Evolutionary conservation across 1,139 yeast genomes (phyloP).

Genomic region (Geotrichum fermentans): DNA sequence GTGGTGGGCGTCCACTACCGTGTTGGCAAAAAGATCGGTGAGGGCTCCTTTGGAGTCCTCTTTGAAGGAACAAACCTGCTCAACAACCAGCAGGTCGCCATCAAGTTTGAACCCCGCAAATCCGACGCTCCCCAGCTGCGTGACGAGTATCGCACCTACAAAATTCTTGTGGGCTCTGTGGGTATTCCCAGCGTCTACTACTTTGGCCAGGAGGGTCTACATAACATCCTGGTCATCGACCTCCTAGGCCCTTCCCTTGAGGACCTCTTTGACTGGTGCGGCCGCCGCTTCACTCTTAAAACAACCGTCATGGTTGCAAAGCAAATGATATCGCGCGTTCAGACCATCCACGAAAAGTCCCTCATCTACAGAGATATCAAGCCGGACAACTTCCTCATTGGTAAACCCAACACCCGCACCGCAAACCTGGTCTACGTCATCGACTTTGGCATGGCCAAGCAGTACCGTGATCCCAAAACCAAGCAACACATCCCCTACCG

Average conservation of each 20-base stretch:
- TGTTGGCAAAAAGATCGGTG: conserved; percentile 95
- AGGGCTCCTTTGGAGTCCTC: conserved; percentile 95
- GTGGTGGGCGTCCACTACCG: conserved; percentile 79
- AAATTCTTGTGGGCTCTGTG: conserved; percentile 69
- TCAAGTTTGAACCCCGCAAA: conserved; percentile 80
- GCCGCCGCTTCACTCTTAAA: conserved; percentile 78
- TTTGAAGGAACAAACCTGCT: conserved; percentile 90
- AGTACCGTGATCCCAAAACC: conserved; percentile 90
- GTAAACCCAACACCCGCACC: conserved; percentile 49
- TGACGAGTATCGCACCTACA: conserved; percentile 91
- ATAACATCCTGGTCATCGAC: conserved; percentile 88
- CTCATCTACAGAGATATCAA: conserved; percentile 91
- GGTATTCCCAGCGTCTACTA: conserved; percentile 95
- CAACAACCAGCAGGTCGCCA: conserved; percentile 72
- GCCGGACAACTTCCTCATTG: conserved; percentile 91
- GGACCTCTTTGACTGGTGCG: conserved; percentile 97
- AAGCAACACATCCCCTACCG: conserved; percentile 95
- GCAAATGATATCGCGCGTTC: conserved; percentile 85
- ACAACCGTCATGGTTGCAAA: conserved; percentile 88
- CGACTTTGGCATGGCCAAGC: conserved; percentile 96
- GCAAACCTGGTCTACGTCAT: conserved; percentile 53
- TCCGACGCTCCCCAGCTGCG: conserved; percentile 97
- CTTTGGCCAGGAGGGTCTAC: conserved; percentile 96
- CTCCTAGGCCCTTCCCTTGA: conserved; percentile 92
- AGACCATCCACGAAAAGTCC: conserved; percentile 83